Evolutionary conservation across 306 rosid species (phyloP).

Genomic region (apple (Malus domestica)): DNA sequence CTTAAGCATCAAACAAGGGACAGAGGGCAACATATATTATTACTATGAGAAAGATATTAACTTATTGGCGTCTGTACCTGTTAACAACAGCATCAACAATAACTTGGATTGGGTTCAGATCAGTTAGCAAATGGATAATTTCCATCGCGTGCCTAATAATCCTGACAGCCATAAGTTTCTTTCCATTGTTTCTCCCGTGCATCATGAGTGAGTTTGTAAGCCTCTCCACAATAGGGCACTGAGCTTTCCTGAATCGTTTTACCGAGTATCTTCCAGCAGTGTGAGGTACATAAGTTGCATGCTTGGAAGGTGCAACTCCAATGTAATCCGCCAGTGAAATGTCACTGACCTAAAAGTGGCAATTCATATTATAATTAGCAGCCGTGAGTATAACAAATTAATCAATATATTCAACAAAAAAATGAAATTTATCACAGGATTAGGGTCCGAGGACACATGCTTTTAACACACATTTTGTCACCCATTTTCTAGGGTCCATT

Average conservation of each 20-base stretch:
- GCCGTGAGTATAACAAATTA: not conserved
- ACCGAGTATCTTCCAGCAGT: slow-evolving; percentile 23
- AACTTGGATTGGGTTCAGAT: slow-evolving; percentile 22
- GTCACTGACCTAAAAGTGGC: not conserved
- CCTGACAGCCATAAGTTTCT: slow-evolving; percentile 13
- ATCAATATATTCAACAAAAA: not conserved
- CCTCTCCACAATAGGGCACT: slow-evolving; percentile 27
- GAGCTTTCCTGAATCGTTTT: slow-evolving; percentile 19
- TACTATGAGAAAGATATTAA: not conserved
- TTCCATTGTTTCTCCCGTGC: slow-evolving; percentile 18
- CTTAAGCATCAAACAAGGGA: not conserved
- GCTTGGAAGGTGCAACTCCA: slow-evolving; percentile 19
- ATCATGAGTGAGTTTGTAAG: slow-evolving; percentile 30
- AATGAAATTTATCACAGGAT: not conserved
- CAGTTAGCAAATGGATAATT: slow-evolving; percentile 28
- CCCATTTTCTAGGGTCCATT: too few species aligned
- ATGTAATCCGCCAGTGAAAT: slow-evolving; percentile 10
- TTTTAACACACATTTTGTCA: too few species aligned
- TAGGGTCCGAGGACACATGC: too few species aligned
- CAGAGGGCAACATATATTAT: not conserved
- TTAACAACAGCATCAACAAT: slow-evolving; percentile 19
- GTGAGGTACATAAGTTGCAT: slow-evolving; percentile 23
- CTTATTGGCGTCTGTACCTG: not conserved
- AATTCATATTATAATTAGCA: not conserved
- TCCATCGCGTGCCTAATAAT: slow-evolving; percentile 29